These are phyloP conservation scores for Pouteria campechiana DNA, from an alignment of 179 eudicot species.

Conservation along the genomic window DNA sequence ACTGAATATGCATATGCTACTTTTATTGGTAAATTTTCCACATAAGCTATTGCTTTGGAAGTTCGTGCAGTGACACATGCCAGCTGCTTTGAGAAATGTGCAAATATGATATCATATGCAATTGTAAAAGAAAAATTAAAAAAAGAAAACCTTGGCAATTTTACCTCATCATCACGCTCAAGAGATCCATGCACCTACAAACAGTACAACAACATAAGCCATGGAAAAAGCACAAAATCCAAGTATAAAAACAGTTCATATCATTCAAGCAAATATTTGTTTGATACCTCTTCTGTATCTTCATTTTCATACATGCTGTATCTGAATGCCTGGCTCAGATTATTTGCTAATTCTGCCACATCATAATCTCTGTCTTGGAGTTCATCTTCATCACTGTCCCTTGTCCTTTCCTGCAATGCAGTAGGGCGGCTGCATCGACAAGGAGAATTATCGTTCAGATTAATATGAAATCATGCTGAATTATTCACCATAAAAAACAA, in stretches of 20 bases:
- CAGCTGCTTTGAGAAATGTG: no score
- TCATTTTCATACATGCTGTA: constrained; percentile 56
- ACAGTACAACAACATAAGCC: constrained; percentile 1
- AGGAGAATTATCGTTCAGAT: no score
- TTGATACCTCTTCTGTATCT: constrained; percentile 61
- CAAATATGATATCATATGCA: no score
- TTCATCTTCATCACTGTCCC: constrained; percentile 96
- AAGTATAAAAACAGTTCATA: not conserved
- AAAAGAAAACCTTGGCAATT: not conserved
- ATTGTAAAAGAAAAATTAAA: not conserved
- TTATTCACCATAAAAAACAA: no score
- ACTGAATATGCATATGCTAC: no score
- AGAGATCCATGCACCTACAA: constrained; percentile 63
- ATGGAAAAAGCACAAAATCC: not conserved
- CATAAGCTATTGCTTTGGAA: no score
- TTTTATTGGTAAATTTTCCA: no score
- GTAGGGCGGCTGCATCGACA: constrained; percentile 72
- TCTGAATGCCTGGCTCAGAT: constrained; percentile 84
- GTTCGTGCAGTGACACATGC: no score
- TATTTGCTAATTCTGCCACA: constrained; percentile 82
- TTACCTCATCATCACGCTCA: constrained; percentile 89
- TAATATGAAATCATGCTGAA: no score
- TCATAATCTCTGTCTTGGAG: constrained; percentile 89
- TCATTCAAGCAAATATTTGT: not conserved
- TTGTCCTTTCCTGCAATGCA: constrained; percentile 73